Percentiles rank a stretch among this genome's conserved stretches.
Evolutionary conservation across 2,329 filamentous ascomycete species (phyloP).

Genomic region (Mycogone perniciosa): DNA sequence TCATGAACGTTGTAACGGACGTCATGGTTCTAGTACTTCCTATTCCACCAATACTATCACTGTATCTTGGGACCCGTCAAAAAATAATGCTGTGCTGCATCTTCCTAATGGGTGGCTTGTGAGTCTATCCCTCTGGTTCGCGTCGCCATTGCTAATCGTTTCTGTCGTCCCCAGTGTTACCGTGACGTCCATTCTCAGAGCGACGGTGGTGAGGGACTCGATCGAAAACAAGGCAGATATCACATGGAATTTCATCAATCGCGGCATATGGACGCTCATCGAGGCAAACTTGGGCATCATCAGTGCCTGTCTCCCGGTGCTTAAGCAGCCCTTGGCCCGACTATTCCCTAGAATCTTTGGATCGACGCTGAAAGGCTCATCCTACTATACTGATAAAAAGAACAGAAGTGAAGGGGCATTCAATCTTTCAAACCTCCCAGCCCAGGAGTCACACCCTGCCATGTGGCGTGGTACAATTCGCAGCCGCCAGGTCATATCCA

Average conservation of each 20-base stretch:
- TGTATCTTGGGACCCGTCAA: slow-evolving; percentile 26
- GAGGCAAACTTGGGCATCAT: slow-evolving; percentile 34
- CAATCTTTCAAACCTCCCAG: not conserved
- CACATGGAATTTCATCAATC: slow-evolving; percentile 21
- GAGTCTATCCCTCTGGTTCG: slow-evolving; percentile 15
- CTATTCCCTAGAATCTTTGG: slow-evolving; percentile 16
- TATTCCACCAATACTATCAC: slow-evolving; percentile 27
- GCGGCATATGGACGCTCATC: slow-evolving; percentile 29
- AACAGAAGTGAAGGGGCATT: not conserved
- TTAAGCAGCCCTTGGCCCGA: slow-evolving; percentile 17
- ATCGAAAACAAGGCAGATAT: slow-evolving; percentile 26
- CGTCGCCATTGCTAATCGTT: too few species aligned
- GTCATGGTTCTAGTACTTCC: slow-evolving; percentile 31
- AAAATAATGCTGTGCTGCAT: slow-evolving; percentile 31
- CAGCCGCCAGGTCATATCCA: not conserved
- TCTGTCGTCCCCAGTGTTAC: slow-evolving; percentile 18
- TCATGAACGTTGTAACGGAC: slow-evolving; percentile 33
- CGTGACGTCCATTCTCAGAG: slow-evolving; percentile 31
- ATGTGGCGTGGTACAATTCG: slow-evolving; percentile 3
- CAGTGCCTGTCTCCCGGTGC: slow-evolving; percentile 29
- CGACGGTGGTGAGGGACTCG: slow-evolving; percentile 28
- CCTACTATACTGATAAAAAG: slow-evolving; percentile 1
- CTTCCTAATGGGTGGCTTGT: slow-evolving; percentile 33
- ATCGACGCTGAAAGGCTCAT: slow-evolving; percentile 13
- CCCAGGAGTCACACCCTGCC: not conserved